Evolutionary conservation across 2,329 filamentous ascomycete genomes (phyloP).

Genomic region (Chrysosporium queenslandicum): DNA sequence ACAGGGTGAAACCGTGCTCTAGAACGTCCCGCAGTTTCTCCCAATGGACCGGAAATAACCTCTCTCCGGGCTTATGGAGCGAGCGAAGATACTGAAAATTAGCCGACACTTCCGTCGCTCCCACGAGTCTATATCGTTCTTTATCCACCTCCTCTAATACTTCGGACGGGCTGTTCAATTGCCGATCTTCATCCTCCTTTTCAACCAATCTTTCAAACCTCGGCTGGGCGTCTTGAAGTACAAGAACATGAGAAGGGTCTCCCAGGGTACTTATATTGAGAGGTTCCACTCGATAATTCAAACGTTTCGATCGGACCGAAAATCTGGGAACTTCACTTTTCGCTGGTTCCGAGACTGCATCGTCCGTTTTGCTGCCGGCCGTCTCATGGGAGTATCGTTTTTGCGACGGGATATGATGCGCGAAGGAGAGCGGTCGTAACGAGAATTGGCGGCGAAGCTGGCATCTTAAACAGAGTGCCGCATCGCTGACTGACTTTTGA

Average conservation of each 20-base stretch:
- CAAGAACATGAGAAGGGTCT: conserved; percentile 11
- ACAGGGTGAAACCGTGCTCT: conserved; percentile 27
- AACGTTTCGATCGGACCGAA: background rate
- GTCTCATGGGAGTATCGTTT: background rate
- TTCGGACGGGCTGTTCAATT: conserved; percentile 13
- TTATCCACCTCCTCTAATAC: conserved; percentile 15
- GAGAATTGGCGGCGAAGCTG: conserved; percentile 12
- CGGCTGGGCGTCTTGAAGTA: conserved; percentile 3
- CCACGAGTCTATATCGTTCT: conserved; percentile 1
- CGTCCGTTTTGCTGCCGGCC: background rate
- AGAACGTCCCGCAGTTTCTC: conserved; percentile 25
- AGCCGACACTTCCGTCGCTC: conserved; percentile 17
- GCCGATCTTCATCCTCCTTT: conserved; percentile 6
- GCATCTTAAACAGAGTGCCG: conserved; percentile 20
- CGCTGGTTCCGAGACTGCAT: background rate
- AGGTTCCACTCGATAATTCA: background rate
- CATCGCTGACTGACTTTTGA: conserved; percentile 19
- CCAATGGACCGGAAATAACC: conserved; percentile 24
- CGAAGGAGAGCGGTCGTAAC: background rate
- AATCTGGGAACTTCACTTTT: background rate
- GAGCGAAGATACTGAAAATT: conserved; percentile 25
- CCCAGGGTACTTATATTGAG: conserved; percentile 7
- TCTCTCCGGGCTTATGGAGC: conserved; percentile 21
- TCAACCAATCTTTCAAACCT: background rate
- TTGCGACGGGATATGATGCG: background rate